Conservation (phyloP, 176 grass and related monocot genomes). For the Carex scoparia region DNA sequence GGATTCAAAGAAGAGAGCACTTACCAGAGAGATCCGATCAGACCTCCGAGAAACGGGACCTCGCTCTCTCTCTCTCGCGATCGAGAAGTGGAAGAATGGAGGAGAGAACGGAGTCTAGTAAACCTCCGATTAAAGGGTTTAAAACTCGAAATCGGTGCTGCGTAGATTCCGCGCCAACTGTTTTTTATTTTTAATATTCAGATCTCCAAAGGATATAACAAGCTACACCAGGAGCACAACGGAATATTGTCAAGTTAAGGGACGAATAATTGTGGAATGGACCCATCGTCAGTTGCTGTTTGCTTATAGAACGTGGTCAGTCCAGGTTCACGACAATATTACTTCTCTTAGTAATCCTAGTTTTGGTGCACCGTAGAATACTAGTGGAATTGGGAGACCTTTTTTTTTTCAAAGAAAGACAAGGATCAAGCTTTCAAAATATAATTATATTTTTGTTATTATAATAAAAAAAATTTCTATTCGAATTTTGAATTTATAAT, state of each 20-base stretch:
- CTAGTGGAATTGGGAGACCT: background rate
- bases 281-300: background rate
- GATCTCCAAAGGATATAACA: background rate
- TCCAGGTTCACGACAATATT: background rate
- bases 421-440: too few species aligned
- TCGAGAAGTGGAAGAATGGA: constrained; percentile 19
- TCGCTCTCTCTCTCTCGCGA: background rate
- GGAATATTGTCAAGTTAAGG: background rate
- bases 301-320: background rate
- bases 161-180: constrained; percentile 11
- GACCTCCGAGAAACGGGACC: background rate
- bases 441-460: too few species aligned
- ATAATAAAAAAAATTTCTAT: too few species aligned
- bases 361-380: background rate
- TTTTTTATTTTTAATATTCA: background rate
- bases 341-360: background rate
- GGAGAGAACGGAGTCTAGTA: background rate
- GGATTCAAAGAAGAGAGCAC: background rate
- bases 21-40: constrained; percentile 1
- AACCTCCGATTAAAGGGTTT: background rate
- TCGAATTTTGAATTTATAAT: too few species aligned
- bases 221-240: background rate
- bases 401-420: too few species aligned
- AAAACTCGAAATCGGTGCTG: background rate
- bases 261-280: background rate